Evolutionary conservation across 768 basidiomycete genomes (phyloP), one percentile per base, ranked within the genome.

Genomic region (Naganishia friedmannii): DNA sequence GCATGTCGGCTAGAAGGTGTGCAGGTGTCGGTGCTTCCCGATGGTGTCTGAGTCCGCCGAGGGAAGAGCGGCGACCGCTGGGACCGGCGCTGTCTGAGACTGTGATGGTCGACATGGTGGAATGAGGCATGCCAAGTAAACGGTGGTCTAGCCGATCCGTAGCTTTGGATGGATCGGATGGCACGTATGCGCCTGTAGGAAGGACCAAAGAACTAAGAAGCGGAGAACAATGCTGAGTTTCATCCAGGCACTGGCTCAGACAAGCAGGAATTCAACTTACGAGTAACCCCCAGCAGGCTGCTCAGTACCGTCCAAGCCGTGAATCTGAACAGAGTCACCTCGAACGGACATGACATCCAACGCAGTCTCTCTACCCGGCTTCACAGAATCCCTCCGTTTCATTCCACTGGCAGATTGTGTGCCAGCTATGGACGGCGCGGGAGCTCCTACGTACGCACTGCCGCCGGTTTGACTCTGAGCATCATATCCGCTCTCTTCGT

Each of bases 51-150:
- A 65, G 53, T 34, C 60, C 60, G n/a, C 54, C 53, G 23, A 71
- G 56, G 6, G 57, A 54, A 53, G 65, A 54, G 19, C 69, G 67
- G 31, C 75, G 51, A 28, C 73, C 67, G 13, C 67, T 65, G 1
- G 69, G 60, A 3, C 70, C 66, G 3, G 53, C 32, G 39, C 37
- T 63, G 10, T 53, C 58, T 0, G 73, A 73, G 6, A 80, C 55
- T 3, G 76, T 75, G 53, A 95, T 87, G 63, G 87, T 91, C 19
- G 90, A 89, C 92, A 96, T 94, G 5, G 90, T 92, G 7, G 88
- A 88, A 77, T 91, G 90, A 8, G 92, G 92, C 13, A 91, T 82
- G 3, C 92, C 91, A 21, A 88, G 86, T 13, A 85, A 84, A 1
- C 90, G 88, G 53, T 92, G 82, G 80, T 95, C 91, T 19, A 93